These are phyloP conservation scores for Paspalum notatum DNA, from an alignment of 176 grass and related monocot species.

Conservation along the genomic window DNA sequence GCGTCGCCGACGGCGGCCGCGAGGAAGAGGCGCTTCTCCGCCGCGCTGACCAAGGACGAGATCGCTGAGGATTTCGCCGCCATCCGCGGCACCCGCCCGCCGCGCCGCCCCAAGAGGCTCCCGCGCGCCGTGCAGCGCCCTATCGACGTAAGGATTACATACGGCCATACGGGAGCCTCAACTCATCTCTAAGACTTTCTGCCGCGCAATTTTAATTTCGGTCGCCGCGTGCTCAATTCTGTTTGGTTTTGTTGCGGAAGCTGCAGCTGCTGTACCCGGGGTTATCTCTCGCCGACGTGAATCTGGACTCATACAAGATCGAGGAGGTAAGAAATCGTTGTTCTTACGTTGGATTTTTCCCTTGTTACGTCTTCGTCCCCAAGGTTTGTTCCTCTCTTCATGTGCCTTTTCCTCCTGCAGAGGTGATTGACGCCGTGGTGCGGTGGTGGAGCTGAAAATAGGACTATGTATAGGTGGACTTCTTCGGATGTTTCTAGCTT, in stretches of 20 bases:
- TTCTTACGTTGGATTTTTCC: not conserved
- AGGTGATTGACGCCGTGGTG: constrained; percentile 39
- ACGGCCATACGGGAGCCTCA: not conserved
- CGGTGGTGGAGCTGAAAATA: not conserved
- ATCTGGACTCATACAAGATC: constrained; percentile 50
- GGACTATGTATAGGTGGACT: constrained; percentile 13
- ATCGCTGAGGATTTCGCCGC: constrained; percentile 49
- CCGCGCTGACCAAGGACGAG: constrained; percentile 48
- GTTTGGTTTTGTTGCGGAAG: not conserved
- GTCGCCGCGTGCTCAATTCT: constrained; percentile 13
- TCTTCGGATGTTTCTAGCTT: constrained; percentile 26
- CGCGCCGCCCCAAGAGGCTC: constrained; percentile 58
- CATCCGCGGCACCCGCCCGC: constrained; percentile 43
- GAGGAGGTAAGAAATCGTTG: constrained; percentile 35
- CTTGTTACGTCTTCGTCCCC: not conserved
- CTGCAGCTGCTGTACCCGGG: constrained; percentile 52
- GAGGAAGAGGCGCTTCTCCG: constrained; percentile 50
- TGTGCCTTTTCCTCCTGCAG: constrained; percentile 28
- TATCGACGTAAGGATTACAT: constrained; percentile 44
- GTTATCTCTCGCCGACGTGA: constrained; percentile 30
- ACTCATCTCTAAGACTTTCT: not conserved
- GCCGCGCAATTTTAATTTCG: constrained; percentile 8
- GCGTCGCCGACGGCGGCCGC: not conserved
- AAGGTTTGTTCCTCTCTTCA: constrained; percentile 44
- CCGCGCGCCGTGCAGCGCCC: constrained; percentile 26